Evolutionary conservation across 192 early-diverging fungal genomes (phyloP).

Genomic region (Backusella liffmaniae): DNA sequence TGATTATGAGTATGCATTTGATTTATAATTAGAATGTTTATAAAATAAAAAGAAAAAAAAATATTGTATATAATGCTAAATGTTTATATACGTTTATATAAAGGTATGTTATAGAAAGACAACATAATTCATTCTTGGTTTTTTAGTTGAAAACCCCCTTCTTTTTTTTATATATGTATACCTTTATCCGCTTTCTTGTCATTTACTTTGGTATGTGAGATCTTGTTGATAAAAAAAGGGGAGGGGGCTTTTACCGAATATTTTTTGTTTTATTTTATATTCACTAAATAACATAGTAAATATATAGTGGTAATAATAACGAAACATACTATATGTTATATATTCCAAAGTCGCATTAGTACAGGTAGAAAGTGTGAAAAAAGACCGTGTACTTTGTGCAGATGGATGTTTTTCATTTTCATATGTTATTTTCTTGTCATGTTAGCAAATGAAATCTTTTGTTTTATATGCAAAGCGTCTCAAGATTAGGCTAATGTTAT

Average conservation of each 20-base stretch:
- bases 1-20: constrained; percentile 5
- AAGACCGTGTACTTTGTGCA: not conserved
- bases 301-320: too few relatives aligned
- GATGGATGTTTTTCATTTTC: not conserved
- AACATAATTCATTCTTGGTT: constrained; percentile 5
- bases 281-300: not conserved
- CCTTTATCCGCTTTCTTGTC: not conserved
- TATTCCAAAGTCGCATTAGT: not conserved
- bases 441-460: not conserved
- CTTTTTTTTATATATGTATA: not conserved
- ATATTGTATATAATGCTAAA: not conserved
- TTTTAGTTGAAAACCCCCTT: not conserved
- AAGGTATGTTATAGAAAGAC: not conserved
- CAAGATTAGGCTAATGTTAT: not conserved
- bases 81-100: not conserved
- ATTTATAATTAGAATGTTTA: not conserved
- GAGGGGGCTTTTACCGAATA: not conserved
- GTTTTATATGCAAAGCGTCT: not conserved
- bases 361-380: not conserved
- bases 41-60: not conserved
- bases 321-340: not conserved
- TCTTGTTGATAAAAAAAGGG: not conserved
- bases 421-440: not conserved
- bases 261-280: not conserved
- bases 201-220: constrained; percentile 4